These are phyloP conservation scores for Platanthera guangdongensis DNA, from an alignment of 106 monocot species.

Conservation along the genomic window DNA sequence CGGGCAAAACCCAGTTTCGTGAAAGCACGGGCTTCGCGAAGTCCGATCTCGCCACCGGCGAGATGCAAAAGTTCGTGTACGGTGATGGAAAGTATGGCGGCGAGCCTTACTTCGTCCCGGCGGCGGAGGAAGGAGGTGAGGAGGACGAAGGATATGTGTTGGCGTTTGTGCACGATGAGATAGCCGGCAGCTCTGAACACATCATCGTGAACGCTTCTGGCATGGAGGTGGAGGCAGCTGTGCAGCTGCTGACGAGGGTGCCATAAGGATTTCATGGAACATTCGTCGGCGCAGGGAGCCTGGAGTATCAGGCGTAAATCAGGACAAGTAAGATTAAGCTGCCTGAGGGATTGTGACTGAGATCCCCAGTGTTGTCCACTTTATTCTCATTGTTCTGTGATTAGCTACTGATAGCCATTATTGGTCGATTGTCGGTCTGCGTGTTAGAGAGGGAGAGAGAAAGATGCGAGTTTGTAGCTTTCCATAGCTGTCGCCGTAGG, in stretches of 20 bases:
- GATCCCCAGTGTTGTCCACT: slow-evolving; percentile 2
- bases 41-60: slow-evolving; percentile 43
- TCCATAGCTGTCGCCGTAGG: too few species aligned
- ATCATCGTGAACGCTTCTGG: slow-evolving; percentile 38
- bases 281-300: too few species aligned
- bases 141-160: slow-evolving; percentile 62
- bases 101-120: slow-evolving; percentile 50
- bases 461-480: too few species aligned
- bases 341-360: not conserved
- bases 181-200: slow-evolving; percentile 26
- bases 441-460: too few species aligned
- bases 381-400: not conserved
- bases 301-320: not conserved
- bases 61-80: too few species aligned
- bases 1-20: too few species aligned
- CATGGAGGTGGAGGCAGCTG: slow-evolving; percentile 35
- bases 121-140: not conserved
- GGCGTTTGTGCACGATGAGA: slow-evolving; percentile 45
- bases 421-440: not conserved
- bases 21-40: slow-evolving; percentile 64
- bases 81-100: slow-evolving; percentile 35
- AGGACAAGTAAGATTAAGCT: not conserved
- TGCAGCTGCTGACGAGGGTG: slow-evolving; percentile 45
- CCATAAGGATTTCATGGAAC: slow-evolving; percentile 76
- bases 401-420: not conserved